These are phyloP conservation scores for Ilyonectria destructans DNA, from an alignment of 2,329 filamentous ascomycete genomes.

Conservation along the genomic window DNA sequence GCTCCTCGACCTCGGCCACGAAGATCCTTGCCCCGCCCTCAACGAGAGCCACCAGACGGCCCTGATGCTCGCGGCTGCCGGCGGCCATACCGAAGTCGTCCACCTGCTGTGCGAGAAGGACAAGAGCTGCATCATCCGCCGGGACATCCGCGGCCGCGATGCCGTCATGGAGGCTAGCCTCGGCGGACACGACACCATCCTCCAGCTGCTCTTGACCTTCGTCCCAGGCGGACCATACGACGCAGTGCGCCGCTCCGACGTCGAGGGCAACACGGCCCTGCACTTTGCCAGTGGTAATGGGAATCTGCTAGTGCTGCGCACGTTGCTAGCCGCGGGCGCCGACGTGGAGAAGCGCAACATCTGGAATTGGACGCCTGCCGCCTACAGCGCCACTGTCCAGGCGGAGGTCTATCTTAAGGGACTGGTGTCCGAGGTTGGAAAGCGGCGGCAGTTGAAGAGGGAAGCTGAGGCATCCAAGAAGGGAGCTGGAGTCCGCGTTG, in stretches of 20 bases:
- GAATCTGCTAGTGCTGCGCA: constrained; percentile 82
- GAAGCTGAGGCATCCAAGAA: constrained; percentile 60
- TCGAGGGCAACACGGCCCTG: constrained; percentile 87
- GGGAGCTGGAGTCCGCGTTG: constrained; percentile 62
- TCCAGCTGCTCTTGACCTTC: constrained; percentile 77
- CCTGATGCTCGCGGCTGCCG: constrained; percentile 82
- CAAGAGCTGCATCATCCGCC: constrained; percentile 74
- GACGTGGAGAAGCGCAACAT: constrained; percentile 81
- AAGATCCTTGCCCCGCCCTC: constrained; percentile 79
- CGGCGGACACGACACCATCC: constrained; percentile 74
- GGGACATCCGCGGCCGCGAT: constrained; percentile 79
- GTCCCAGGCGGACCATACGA: constrained; percentile 68
- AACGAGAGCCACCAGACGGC: constrained; percentile 88
- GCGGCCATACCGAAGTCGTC: constrained; percentile 82
- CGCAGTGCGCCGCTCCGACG: constrained; percentile 73
- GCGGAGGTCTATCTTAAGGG: constrained; percentile 89
- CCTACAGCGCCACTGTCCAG: constrained; percentile 86
- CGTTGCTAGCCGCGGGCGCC: constrained; percentile 84
- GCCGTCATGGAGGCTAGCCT: constrained; percentile 78
- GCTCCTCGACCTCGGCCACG: constrained; percentile 83
- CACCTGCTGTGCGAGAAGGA: constrained; percentile 78
- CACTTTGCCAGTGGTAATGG: constrained; percentile 90
- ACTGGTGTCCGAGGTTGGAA: constrained; percentile 80
- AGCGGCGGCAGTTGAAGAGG: constrained; percentile 60
- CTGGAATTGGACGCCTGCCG: constrained; percentile 87